Evolutionary conservation across 805 yeast genomes (phyloP), one percentile per base, ranked within the genome.

Genomic region (Kuraishia piskuri): DNA sequence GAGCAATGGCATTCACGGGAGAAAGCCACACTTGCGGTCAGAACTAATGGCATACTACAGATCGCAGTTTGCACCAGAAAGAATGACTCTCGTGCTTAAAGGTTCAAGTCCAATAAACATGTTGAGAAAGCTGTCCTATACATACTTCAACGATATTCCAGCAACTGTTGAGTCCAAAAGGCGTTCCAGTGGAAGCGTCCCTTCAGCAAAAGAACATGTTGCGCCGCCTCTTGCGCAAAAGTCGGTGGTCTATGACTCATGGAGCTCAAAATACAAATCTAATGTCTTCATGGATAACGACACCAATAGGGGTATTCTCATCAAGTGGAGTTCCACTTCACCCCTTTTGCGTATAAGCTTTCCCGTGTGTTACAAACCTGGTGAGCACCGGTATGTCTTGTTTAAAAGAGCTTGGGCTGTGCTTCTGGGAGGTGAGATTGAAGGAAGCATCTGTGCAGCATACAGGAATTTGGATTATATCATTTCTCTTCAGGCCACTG

Each of bases 51-150:
- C 61, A 1, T 82, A 78, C 61, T 81, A 71, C 57, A 55, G 68
- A 1, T 54, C 59, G 0, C 62, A 77, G 54, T 87, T 74, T 58
- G 53, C 56, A 10, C 70, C 85, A 0, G 67, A 69, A 1, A 82
- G 74, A 47, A 78, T 83, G 79, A 68, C 82, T 0, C 51, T 86
- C 22, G 88, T 84, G 1, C 58, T 87, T 4, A 74, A 78, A 58
- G 86, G 91, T 0, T 83, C 90, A 0, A 87, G 84, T 54, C 81
- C 91, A 0, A 57, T 85, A 36, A 83, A 82, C 57, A 65, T 69
- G 23, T 62, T 87, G 37, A 79, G 77, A 47, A 84, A 79, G 58
- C 54, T 82, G 19, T 83, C 83, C 0, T 46, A 72, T 1, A 48
- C 67, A 0, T 63, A 72, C 53, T 84, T 83, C 22, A 45, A 21